Percentiles rank a stretch among this genome's conserved stretches.
Evolutionary conservation across 163 green algal species (phyloP).

Genomic region (Smithsoniella earleae): DNA sequence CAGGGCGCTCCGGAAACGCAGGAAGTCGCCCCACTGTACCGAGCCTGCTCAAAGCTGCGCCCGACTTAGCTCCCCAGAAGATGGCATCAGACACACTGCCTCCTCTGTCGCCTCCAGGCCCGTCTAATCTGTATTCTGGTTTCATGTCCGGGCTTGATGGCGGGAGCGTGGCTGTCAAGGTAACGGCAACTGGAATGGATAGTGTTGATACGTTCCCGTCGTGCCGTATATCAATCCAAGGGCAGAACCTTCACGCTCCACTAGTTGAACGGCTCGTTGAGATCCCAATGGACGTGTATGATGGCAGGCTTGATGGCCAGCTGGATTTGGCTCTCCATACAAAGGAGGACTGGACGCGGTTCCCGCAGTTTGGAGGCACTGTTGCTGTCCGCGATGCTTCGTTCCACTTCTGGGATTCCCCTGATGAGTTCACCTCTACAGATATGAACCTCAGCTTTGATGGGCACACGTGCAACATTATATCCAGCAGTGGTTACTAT

Average conservation of each 20-base stretch:
- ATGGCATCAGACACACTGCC: no score
- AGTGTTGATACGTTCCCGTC: constrained; percentile 16
- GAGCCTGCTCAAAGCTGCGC: no score
- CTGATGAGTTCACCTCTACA: constrained; percentile 67
- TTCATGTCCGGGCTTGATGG: no score
- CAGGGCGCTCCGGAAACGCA: no score
- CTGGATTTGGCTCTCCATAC: constrained; percentile 30
- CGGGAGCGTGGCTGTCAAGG: constrained; percentile 29
- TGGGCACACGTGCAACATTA: constrained; percentile 79
- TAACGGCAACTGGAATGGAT: constrained; percentile 31
- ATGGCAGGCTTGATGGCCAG: constrained; percentile 47
- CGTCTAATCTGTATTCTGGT: no score
- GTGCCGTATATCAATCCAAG: constrained; percentile 39
- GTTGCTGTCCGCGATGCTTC: constrained; percentile 34
- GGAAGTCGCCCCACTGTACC: no score
- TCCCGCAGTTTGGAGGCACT: background rate
- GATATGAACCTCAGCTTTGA: constrained; percentile 86
- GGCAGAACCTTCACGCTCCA: constrained; percentile 57
- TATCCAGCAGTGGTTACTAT: constrained; percentile 66
- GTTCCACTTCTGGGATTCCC: constrained; percentile 94
- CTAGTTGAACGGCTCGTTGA: constrained; percentile 80
- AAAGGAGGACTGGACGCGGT: constrained; percentile 1
- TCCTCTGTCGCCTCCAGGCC: no score
- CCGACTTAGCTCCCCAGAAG: no score
- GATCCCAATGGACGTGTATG: constrained; percentile 85